Conservation (phyloP, 1,284 basidiomycete genomes). For the Xerocomus nothofagi region DNA sequence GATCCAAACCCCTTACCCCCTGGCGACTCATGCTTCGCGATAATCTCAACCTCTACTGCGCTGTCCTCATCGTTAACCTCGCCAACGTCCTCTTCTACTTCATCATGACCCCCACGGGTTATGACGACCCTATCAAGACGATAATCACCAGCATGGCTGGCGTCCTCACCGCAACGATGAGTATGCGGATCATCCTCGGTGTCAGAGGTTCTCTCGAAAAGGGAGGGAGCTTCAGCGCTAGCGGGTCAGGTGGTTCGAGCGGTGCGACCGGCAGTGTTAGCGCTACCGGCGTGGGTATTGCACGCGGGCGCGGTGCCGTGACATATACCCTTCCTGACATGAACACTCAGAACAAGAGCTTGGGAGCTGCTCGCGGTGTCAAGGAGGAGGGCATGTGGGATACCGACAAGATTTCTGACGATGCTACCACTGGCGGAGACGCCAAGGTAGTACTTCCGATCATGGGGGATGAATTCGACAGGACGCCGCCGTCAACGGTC, state of each 20-base stretch:
- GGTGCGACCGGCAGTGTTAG: constrained; percentile 34
- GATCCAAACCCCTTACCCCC: constrained; percentile 54
- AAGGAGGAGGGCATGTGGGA: constrained; percentile 38
- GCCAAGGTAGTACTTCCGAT: constrained; percentile 44
- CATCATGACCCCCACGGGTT: constrained; percentile 63
- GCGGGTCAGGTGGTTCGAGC: constrained; percentile 45
- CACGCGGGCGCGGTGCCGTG: constrained; percentile 41
- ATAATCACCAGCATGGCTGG: constrained; percentile 79
- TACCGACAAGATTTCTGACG: constrained; percentile 56
- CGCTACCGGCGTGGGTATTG: constrained; percentile 32
- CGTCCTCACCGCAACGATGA: constrained; percentile 81
- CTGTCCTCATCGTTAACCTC: constrained; percentile 75
- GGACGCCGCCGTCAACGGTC: constrained; percentile 14
- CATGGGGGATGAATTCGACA: constrained; percentile 25
- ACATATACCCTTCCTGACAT: constrained; percentile 70
- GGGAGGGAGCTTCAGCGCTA: constrained; percentile 65
- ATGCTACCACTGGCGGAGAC: constrained; percentile 35
- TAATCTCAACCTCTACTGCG: constrained; percentile 78
- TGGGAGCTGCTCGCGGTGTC: constrained; percentile 30
- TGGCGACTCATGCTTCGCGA: constrained; percentile 88
- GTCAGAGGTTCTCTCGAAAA: constrained; percentile 68
- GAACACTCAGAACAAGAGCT: constrained; percentile 46
- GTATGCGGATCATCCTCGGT: constrained; percentile 76
- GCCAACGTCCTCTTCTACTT: constrained; percentile 82
- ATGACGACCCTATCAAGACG: constrained; percentile 68